phyloP scores from a whole-genome alignment of 2,329 filamentous ascomycete genomes.

The Ascochyta fabae region DNA sequence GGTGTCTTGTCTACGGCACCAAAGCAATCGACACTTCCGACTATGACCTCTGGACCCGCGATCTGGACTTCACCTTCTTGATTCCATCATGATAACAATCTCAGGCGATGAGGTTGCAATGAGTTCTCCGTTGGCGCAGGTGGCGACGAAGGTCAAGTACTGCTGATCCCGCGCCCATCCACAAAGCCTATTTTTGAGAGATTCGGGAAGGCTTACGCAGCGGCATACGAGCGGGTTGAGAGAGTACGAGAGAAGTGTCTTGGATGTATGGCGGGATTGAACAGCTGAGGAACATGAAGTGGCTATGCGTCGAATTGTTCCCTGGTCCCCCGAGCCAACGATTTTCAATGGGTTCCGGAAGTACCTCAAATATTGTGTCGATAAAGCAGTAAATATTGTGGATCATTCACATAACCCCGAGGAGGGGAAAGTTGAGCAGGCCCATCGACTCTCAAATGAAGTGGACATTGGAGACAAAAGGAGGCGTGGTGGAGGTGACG shows the following conservation, averaged over 20 bases:
- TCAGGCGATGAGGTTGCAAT: background rate
- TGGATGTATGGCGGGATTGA: constrained; percentile 9
- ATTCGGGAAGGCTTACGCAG: constrained; percentile 8
- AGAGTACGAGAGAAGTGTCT: constrained; percentile 3
- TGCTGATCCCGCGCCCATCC: constrained; percentile 9
- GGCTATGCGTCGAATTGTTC: constrained; percentile 10
- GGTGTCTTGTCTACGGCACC: background rate
- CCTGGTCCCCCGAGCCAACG: background rate
- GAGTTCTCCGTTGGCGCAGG: constrained; percentile 10
- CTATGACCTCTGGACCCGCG: background rate
- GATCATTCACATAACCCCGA: too few relatives aligned
- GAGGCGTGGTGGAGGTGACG: background rate
- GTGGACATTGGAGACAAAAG: background rate
- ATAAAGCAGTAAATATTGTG: too few relatives aligned
- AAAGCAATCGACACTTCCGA: background rate
- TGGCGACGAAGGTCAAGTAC: constrained; percentile 6
- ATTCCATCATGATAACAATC: background rate
- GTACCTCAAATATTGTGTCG: too few relatives aligned
- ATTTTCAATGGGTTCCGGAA: too few relatives aligned
- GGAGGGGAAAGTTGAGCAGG: background rate
- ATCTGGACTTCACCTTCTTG: constrained; percentile 1
- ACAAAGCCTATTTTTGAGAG: background rate
- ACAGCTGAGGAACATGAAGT: constrained; percentile 7
- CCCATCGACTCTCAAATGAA: background rate
- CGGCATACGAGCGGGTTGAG: constrained; percentile 1